Evolutionary conservation across 345 rosid species (phyloP), one percentile per base, ranked within the genome.

Genomic region (Boechera stricta): DNA sequence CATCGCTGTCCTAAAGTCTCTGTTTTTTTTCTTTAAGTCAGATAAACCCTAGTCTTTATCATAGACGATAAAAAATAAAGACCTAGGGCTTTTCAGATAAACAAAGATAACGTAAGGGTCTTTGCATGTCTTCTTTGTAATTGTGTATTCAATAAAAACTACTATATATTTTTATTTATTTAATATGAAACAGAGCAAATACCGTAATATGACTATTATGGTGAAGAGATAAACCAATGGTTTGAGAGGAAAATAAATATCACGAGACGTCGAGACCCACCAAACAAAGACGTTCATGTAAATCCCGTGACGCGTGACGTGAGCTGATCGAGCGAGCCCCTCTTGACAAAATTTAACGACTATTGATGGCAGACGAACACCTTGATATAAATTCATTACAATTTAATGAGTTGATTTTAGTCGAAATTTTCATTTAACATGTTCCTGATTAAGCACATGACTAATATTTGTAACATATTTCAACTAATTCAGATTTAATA

Each of bases 261-360:
- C 73, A 58, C 79, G 79, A 67, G 64, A 15, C 56, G 18, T 49
- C 39, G 45, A 55, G 64, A 42, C 52, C 77, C 63, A 73, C 70
- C 70, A 65, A 66, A 45, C 33, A 59, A 29, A 35, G 61, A 28
- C 44, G 36, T 51, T 67, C 79, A 67, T 59, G 61, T 49, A 67
- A 49, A 45, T 67, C 79, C 33, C 79, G 68, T 75, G 79, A 67
- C 31, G 61, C 31, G 68, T 58, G 79, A 28, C 29, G 29, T 21
- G 24, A 21, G 24, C 24, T 21, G 24, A 21, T 28, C 29, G 3
- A 2, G 29, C 29, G 29, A 28, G 29, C 29, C 29, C 29, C 41
- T 49, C 52, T 63, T 6, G 10, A 39, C 77, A 52, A 39, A 51
- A 28, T 26, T 15, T 0, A 72, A 24, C 5, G 48, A 47, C 55